A percentile compares a stretch with the other conserved stretches of the same genome.
These are phyloP conservation scores for Plasmodium vivax DNA, from an alignment of 169 alveolate genomes.

Conservation along the genomic window DNA sequence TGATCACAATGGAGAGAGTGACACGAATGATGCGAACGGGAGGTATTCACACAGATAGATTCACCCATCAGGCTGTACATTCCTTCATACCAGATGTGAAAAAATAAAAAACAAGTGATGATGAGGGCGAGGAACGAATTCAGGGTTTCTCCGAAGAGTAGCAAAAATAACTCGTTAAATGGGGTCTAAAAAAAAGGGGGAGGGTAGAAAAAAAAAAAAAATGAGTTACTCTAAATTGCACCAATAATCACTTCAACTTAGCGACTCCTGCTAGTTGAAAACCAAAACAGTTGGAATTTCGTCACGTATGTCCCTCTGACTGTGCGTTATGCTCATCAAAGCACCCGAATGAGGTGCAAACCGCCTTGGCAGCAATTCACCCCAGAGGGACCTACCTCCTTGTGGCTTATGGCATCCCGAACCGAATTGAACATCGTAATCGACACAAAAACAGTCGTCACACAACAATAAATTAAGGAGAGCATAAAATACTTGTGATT, in stretches of 20 bases:
- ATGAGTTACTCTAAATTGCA: not conserved
- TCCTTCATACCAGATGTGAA: slow-evolving; percentile 83
- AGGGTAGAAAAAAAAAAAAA: not conserved
- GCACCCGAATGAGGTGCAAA: not conserved
- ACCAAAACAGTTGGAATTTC: not conserved
- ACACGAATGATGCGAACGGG: not conserved
- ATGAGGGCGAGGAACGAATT: slow-evolving; percentile 81
- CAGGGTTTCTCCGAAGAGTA: slow-evolving; percentile 87
- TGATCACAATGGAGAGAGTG: not conserved
- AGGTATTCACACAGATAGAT: not conserved
- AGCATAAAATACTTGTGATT: slow-evolving; percentile 90
- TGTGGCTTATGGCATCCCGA: slow-evolving; percentile 22
- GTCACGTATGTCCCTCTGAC: not conserved
- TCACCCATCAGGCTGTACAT: not conserved
- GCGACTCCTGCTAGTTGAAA: not conserved
- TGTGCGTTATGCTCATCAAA: not conserved
- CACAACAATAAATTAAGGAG: slow-evolving; percentile 83
- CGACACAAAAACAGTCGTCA: slow-evolving; percentile 79
- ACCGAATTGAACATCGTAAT: slow-evolving; percentile 83
- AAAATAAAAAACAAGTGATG: slow-evolving; percentile 82
- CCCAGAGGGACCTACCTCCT: slow-evolving; percentile 15
- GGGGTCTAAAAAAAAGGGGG: slow-evolving; percentile 74
- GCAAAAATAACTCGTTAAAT: slow-evolving; percentile 82
- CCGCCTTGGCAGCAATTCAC: not conserved
- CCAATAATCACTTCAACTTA: slow-evolving; percentile 12